phyloP scores from a whole-genome alignment of 768 basidiomycete genomes.

The Megacollybia marginata region DNA sequence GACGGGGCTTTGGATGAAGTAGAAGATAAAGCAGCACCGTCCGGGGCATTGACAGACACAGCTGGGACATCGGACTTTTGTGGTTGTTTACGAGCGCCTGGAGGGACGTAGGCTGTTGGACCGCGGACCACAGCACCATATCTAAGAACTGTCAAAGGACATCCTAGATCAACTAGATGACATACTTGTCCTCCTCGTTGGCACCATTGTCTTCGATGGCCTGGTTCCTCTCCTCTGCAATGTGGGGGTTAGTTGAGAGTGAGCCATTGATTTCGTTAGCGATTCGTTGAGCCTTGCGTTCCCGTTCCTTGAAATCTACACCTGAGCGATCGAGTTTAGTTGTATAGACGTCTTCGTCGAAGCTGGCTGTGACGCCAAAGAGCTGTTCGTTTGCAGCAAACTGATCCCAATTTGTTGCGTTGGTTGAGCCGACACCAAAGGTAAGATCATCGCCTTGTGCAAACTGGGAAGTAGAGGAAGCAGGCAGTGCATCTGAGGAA shows the following conservation, averaged over 20 bases:
- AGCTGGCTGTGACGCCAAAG: constrained; percentile 87
- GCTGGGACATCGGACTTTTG: constrained; percentile 53
- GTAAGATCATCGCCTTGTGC: constrained; percentile 55
- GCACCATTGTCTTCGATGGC: constrained; percentile 59
- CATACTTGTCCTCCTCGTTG: constrained; percentile 96
- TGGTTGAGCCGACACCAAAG: constrained; percentile 48
- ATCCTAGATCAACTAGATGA: constrained; percentile 9
- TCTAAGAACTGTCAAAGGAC: constrained; percentile 30
- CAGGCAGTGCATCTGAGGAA: constrained; percentile 24
- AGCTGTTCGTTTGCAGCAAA: constrained; percentile 89
- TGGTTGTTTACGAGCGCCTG: constrained; percentile 64
- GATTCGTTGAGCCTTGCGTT: constrained; percentile 78
- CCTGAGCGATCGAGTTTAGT: constrained; percentile 83
- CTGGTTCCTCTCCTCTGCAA: constrained; percentile 81
- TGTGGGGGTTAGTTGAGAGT: constrained; percentile 59
- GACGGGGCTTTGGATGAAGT: constrained; percentile 37
- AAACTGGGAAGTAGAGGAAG: constrained; percentile 10
- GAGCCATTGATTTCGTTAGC: constrained; percentile 82
- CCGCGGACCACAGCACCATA: constrained; percentile 90
- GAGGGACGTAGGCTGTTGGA: constrained; percentile 89
- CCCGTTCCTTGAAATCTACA: constrained; percentile 82
- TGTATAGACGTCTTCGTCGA: constrained; percentile 92
- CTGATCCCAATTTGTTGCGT: constrained; percentile 71
- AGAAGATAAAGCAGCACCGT: constrained; percentile 45
- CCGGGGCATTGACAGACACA: constrained; percentile 73